Base-by-base conservation (phyloP, 1,284 basidiomycete genomes). In the Ceratobasidium sp. region DNA sequence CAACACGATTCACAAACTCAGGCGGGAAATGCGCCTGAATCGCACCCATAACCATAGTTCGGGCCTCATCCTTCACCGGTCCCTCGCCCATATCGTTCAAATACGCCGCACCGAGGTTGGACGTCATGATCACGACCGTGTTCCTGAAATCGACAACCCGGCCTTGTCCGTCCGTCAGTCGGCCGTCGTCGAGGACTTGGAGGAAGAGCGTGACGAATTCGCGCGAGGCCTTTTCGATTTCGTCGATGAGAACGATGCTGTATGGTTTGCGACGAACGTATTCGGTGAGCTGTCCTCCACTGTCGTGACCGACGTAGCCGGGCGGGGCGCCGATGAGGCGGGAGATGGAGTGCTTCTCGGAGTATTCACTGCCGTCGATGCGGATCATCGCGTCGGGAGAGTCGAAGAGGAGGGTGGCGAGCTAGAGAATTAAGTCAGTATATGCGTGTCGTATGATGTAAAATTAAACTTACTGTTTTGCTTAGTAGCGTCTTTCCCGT, bases 151-250 rank as follows among this genome's bases (percentile, higher is more conserved):
- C 87, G 49, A 94, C 88, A 28, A 91, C 83, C 73, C 91, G 87
- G 26, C 92, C 92, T 81, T 94, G 92, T 9, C 92, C 91, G 77
- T 98, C 96, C 18, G 95, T 98, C 76, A 98, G 85, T 63, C 90
- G 89, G n/a, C 96, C 96, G 78, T 98, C 97, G 78, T 98, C 96
- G 72, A 98, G 88, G 43, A 98, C 93, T 82, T 98, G 96, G 18
- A 98, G 84, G 81, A 98, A 93, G 57, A 98, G 86, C 49, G 94
- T 96, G 76, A 95, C 89, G 75, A 98, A 96, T 82, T 96, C 94
- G 72, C 88, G 88, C 74, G 90, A 90, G 4, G 95, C 93, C 82
- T 98, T 98, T 81, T 98, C 96, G 72, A 98, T 91, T 77, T 94
- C 91, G 79, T 93, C 92, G 77, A 94, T 89, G 76, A 94, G 85